Evolutionary conservation across 2,329 filamentous ascomycete genomes (phyloP).

Genomic region (Fusarium sp.): DNA sequence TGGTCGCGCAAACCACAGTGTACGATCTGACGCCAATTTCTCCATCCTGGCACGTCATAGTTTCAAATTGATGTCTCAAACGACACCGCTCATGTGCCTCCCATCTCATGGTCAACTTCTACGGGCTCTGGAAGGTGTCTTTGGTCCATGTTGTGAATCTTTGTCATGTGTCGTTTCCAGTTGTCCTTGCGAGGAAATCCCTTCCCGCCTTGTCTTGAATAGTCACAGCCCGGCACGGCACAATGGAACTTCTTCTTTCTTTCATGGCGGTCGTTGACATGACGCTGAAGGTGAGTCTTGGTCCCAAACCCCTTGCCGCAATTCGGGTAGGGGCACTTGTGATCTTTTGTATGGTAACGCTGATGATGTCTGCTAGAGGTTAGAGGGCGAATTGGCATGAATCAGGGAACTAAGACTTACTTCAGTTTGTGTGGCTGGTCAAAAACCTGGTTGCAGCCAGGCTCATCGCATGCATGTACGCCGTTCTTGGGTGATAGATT

Average conservation of each 20-base stretch:
- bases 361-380: slow-evolving; percentile 67
- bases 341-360: slow-evolving; percentile 72
- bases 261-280: slow-evolving; percentile 74
- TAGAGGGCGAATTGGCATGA: neutral
- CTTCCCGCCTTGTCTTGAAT: slow-evolving; percentile 70
- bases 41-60: slow-evolving; percentile 4
- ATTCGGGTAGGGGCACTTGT: slow-evolving; percentile 67
- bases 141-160: slow-evolving; percentile 67
- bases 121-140: slow-evolving; percentile 59
- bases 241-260: slow-evolving; percentile 74
- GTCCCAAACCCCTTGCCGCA: slow-evolving; percentile 73
- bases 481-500: slow-evolving; percentile 52
- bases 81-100: slow-evolving; percentile 37
- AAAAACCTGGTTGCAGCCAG: slow-evolving; percentile 61
- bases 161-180: slow-evolving; percentile 74
- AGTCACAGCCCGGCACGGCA: slow-evolving; percentile 67
- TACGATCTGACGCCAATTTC: slow-evolving; percentile 16
- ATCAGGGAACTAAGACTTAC: slow-evolving; percentile 54
- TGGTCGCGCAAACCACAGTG: neutral
- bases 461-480: slow-evolving; percentile 55
- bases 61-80: neutral
- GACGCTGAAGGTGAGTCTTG: slow-evolving; percentile 73
- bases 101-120: slow-evolving; percentile 57
- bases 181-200: slow-evolving; percentile 75
- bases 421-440: slow-evolving; percentile 74